Conservation (phyloP, 805 yeast species). For the Jamesozyma gamospora region DNA sequence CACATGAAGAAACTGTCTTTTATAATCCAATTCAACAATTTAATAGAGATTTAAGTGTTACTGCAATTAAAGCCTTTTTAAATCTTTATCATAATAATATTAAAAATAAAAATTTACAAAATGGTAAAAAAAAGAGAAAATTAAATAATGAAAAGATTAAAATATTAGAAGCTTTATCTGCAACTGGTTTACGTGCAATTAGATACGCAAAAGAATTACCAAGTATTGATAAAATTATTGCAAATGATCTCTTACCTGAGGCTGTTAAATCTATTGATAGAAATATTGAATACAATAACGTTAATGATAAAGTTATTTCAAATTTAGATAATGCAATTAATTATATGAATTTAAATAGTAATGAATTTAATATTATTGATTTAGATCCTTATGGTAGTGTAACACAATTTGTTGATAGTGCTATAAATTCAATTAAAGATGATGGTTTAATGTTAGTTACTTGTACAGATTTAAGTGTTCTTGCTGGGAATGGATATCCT, state of each 20-base stretch:
- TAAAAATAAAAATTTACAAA: conserved; percentile 16
- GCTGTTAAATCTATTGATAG: conserved; percentile 76
- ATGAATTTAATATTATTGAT: conserved; percentile 73
- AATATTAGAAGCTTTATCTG: conserved; percentile 83
- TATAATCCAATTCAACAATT: conserved; percentile 96
- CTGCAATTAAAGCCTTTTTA: conserved; percentile 81
- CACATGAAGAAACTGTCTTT: conserved; percentile 75
- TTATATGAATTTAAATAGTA: conserved; percentile 49
- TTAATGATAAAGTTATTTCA: conserved; percentile 47
- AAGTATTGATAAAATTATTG: conserved; percentile 58
- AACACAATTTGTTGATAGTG: conserved; percentile 88
- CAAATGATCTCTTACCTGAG: conserved; percentile 78
- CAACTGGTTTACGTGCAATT: conserved; percentile 90
- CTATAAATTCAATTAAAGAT: conserved; percentile 72
- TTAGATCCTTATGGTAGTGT: conserved; percentile 98
- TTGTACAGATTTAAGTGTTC: conserved; percentile 90
- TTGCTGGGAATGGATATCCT: conserved; percentile 94
- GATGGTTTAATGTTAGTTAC: conserved; percentile 84
- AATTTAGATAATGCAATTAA: conserved; percentile 87
- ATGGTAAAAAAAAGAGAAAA: conserved; percentile 21
- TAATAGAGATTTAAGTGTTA: conserved; percentile 81
- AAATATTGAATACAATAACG: conserved; percentile 59
- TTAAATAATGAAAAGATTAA: conserved; percentile 35
- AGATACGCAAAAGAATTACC: conserved; percentile 91
- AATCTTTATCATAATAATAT: conserved; percentile 36